Evolutionary conservation across 1,139 yeast species (phyloP).

Genomic region (Candida labiduridarum): DNA sequence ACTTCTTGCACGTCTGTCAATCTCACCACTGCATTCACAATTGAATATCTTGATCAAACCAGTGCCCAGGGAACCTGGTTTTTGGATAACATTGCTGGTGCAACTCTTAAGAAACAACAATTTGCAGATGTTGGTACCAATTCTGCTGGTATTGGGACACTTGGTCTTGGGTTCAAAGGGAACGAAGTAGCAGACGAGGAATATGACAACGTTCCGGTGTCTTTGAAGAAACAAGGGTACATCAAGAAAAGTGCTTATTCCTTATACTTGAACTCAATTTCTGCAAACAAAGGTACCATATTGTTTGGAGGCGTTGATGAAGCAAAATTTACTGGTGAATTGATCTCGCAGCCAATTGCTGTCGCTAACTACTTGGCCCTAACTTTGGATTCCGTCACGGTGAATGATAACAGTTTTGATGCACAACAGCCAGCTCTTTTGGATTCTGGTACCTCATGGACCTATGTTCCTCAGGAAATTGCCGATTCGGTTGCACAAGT

Average conservation of each 20-base stretch:
- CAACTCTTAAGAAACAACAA: constrained; percentile 15
- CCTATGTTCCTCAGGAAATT: constrained; percentile 23
- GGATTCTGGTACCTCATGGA: constrained; percentile 33
- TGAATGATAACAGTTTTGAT: not conserved
- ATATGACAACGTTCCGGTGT: constrained; percentile 35
- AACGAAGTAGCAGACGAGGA: constrained; percentile 12
- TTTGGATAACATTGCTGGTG: constrained; percentile 32
- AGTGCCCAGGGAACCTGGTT: constrained; percentile 59
- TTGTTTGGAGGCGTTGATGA: constrained; percentile 35
- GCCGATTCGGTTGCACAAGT: constrained; percentile 22
- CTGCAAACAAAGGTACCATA: constrained; percentile 26
- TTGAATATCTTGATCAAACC: constrained; percentile 16
- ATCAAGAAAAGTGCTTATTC: constrained; percentile 46
- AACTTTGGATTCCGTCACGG: constrained; percentile 1
- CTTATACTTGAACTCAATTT: constrained; percentile 28
- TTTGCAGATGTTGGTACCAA: constrained; percentile 19
- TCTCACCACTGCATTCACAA: constrained; percentile 11
- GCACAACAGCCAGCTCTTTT: constrained; percentile 11
- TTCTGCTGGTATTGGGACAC: constrained; percentile 18
- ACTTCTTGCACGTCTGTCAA: constrained; percentile 10
- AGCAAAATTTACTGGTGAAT: constrained; percentile 27
- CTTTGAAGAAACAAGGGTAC: constrained; percentile 41
- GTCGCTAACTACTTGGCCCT: constrained; percentile 4
- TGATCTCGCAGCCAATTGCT: constrained; percentile 15
- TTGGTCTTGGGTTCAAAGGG: constrained; percentile 25